Evolutionary conservation across 805 yeast genomes (phyloP), one percentile per base, ranked within the genome.

Genomic region (Helenozyma rhizophorensis): DNA sequence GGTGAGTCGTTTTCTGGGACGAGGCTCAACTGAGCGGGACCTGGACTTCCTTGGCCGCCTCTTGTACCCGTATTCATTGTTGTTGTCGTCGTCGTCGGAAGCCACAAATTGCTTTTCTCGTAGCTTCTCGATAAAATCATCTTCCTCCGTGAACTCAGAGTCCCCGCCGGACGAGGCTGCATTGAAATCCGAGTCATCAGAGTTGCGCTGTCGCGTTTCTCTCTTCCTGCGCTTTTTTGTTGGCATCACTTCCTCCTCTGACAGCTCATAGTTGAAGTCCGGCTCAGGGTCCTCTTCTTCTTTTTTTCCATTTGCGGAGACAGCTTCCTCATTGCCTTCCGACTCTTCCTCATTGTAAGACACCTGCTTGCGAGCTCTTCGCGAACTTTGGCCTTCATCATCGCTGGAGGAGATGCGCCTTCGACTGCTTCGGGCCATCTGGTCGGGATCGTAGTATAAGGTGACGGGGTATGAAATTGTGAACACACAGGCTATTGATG

Each of bases 31-130:
- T 3, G 58, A 50, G 13, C 45, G 33, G 10, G 59, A 51, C 32
- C 62, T 48, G 4, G 56, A 44, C 32, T 45, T 41, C 4, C 42
- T 30, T 23, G 47, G 40, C 25, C 40, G 42, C 23, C 38, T 31
- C 27, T 54, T 53, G 35, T 48, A 45, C 23, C 45, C 49, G 3
- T 45, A 53, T 8, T 43, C 45, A 14, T 33, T 40, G 9, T 35
- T 40, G 16, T 49, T 55, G 10, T 54, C 63, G 16, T 63, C 70
- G 19, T 57, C 63, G 31, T 65, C 71, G 1, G 62, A 42, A 17
- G 67, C 70, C 29, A 65, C 43, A 28, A 65, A 65, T 23, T 50
- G 45, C 30, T 52, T 51, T 31, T 60, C 62, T 36, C 57, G 52
- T 30, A 64, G 51, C 33, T 46, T 47, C 25, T 56, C 55, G 11